phyloP scores from a whole-genome alignment of 768 basidiomycete species.

The Pulveroboletus sp. region DNA sequence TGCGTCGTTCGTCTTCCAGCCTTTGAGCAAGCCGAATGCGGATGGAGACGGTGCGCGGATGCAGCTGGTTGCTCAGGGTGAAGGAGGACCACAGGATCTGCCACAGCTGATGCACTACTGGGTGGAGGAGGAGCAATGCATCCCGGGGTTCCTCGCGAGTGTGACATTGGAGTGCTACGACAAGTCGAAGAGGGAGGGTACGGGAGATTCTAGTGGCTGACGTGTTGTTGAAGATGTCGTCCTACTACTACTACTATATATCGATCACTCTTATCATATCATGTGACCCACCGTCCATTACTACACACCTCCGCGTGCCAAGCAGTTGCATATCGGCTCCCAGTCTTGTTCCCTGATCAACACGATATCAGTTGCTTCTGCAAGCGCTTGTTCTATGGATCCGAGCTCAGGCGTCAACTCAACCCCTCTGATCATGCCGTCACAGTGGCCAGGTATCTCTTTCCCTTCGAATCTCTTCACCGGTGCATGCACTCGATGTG shows the following conservation, averaged over 20 bases:
- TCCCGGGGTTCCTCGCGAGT: conserved; percentile 85
- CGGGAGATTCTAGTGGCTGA: background rate
- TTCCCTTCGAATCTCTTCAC: background rate
- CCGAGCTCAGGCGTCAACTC: background rate
- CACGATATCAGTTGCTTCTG: background rate
- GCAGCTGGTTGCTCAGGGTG: conserved; percentile 71
- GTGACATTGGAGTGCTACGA: conserved; percentile 88
- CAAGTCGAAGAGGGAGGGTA: conserved; percentile 47
- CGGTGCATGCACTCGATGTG: background rate
- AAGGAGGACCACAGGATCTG: conserved; percentile 69
- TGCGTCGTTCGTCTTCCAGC: conserved; percentile 85
- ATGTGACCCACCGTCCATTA: background rate
- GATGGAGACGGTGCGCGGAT: conserved; percentile 47
- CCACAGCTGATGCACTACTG: conserved; percentile 77
- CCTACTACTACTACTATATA: too few species aligned
- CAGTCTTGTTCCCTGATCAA: background rate
- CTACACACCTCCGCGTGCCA: background rate
- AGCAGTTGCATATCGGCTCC: too few species aligned
- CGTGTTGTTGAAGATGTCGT: background rate
- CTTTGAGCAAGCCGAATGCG: conserved; percentile 36
- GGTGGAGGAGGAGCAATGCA: conserved; percentile 81
- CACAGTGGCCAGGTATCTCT: background rate
- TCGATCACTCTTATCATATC: background rate
- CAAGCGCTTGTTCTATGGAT: background rate
- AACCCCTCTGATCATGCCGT: background rate